These are phyloP conservation scores for Phytophthora constricta DNA, from an alignment of 352 stramenopile species.

Conservation along the genomic window DNA sequence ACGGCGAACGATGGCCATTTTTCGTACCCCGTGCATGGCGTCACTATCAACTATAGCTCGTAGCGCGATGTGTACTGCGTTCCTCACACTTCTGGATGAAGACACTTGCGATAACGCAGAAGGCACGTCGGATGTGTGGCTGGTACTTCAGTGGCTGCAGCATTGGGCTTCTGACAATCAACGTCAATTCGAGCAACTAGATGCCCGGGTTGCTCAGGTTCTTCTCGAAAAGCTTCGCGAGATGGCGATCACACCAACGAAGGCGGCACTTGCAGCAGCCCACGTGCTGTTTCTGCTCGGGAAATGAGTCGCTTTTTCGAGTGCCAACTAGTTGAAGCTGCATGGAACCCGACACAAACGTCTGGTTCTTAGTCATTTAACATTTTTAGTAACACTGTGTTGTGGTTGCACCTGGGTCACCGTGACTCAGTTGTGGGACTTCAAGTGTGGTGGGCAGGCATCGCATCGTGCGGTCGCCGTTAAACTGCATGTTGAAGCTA, in stretches of 20 bases:
- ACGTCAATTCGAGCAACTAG: slow-evolving; percentile 35
- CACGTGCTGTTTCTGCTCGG: slow-evolving; percentile 48
- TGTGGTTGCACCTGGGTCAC: not conserved
- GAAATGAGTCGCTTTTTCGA: slow-evolving; percentile 27
- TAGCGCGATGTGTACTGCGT: slow-evolving; percentile 61
- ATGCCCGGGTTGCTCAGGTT: slow-evolving; percentile 47
- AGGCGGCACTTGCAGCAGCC: slow-evolving; percentile 43
- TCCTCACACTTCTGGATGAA: slow-evolving; percentile 55
- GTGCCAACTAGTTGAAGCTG: not conserved
- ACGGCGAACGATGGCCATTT: slow-evolving; percentile 39
- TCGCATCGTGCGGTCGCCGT: no score
- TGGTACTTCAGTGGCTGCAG: slow-evolving; percentile 61
- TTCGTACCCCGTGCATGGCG: slow-evolving; percentile 41
- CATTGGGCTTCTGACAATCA: slow-evolving; percentile 25
- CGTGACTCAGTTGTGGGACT: not conserved
- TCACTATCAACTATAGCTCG: slow-evolving; percentile 39
- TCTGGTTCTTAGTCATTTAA: not conserved
- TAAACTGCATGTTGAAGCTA: not conserved
- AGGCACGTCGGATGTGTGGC: slow-evolving; percentile 36
- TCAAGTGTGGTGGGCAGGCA: no score
- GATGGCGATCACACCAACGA: slow-evolving; percentile 32
- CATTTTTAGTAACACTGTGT: not conserved
- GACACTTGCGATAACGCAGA: not conserved
- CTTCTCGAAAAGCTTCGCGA: slow-evolving; percentile 40
- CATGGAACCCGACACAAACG: not conserved